Conservation (phyloP, 129 eudicot genomes). For the Arctium lappa region DNA sequence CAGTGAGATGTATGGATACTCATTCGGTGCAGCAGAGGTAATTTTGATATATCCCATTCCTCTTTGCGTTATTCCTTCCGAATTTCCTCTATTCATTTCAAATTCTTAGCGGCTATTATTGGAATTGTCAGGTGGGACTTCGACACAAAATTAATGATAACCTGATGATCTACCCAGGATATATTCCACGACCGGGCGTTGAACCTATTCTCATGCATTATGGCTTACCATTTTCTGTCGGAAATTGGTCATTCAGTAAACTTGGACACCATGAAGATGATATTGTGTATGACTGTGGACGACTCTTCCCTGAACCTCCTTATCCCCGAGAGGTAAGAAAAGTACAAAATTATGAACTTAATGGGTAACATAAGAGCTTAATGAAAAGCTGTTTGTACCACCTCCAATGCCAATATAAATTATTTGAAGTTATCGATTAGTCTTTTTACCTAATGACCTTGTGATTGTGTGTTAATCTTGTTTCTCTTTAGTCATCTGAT, state of each 20-base stretch:
- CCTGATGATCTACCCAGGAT: conserved; percentile 95
- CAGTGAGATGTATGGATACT: conserved; percentile 99
- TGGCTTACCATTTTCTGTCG: conserved; percentile 87
- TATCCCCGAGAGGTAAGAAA: conserved; percentile 83
- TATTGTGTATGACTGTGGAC: conserved; percentile 82
- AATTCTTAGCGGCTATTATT: conserved; percentile 4
- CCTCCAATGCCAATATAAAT: background rate
- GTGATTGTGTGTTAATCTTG: background rate
- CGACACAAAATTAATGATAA: conserved; percentile 91
- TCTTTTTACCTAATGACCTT: background rate
- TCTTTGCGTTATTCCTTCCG: background rate
- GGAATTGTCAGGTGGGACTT: conserved; percentile 84
- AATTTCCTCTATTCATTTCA: background rate
- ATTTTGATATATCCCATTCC: background rate
- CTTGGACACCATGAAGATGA: conserved; percentile 76
- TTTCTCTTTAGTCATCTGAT: background rate
- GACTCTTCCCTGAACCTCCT: conserved; percentile 99
- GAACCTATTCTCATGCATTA: conserved; percentile 97
- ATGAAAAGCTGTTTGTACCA: background rate
- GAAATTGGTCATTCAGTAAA: conserved; percentile 97
- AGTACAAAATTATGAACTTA: background rate
- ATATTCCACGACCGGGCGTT: conserved; percentile 77
- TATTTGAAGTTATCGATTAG: background rate
- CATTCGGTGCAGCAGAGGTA: conserved; percentile 99
- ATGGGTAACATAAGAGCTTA: background rate